Conservation (phyloP, 352 stramenopile species). For the Peronosclerospora sorghi region DNA sequence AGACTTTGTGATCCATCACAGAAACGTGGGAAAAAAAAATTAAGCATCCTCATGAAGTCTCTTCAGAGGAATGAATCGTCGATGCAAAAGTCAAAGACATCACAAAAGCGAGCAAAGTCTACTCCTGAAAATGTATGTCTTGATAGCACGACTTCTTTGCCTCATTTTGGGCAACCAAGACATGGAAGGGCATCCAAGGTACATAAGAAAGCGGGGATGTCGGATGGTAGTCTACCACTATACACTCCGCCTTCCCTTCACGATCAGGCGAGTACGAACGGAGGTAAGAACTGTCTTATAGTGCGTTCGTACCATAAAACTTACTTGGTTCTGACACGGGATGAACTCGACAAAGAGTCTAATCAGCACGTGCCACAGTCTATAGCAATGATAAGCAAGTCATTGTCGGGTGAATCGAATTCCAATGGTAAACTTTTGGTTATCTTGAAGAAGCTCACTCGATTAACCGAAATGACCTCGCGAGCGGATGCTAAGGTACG, state of each 20-base stretch:
- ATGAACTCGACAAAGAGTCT: slow-evolving; percentile 1
- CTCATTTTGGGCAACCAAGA: slow-evolving; percentile 3
- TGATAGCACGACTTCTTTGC: neutral
- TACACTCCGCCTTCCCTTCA: slow-evolving; percentile 6
- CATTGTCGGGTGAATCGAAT: neutral
- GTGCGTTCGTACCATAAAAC: neutral
- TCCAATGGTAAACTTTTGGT: neutral
- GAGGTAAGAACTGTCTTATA: no score
- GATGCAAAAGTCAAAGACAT: neutral
- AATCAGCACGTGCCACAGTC: neutral
- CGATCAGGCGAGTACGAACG: no score
- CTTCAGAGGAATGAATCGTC: neutral
- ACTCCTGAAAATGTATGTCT: slow-evolving; percentile 1
- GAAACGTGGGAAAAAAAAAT: neutral
- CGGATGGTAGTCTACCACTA: slow-evolving; percentile 1
- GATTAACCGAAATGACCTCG: slow-evolving; percentile 9
- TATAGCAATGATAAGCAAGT: neutral
- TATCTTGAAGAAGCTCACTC: slow-evolving; percentile 7
- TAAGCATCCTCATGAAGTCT: no score
- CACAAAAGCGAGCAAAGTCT: neutral
- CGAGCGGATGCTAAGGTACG: slow-evolving; percentile 8
- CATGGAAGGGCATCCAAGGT: slow-evolving; percentile 17
- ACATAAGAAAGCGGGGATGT: slow-evolving; percentile 6
- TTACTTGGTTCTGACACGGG: neutral
- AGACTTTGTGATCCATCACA: neutral